These are phyloP conservation scores for Setaria italica DNA, from an alignment of 202 grass and related monocot species.

Conservation along the genomic window DNA sequence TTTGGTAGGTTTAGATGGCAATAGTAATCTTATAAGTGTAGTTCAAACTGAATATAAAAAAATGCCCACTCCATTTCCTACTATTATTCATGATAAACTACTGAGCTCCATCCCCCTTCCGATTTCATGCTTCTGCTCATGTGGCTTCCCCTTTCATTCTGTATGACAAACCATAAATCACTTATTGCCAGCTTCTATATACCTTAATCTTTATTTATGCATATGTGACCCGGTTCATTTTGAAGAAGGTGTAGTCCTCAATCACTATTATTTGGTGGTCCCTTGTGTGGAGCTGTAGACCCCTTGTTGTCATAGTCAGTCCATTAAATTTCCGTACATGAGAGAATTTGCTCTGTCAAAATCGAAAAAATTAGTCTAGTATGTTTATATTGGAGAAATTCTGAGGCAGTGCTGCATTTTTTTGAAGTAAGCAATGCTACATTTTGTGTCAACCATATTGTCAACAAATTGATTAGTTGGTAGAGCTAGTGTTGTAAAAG, in stretches of 20 bases:
- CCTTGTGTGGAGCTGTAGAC: background rate
- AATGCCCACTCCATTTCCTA: background rate
- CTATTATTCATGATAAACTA: background rate
- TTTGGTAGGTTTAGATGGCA: background rate
- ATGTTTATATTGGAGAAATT: slow-evolving; percentile 13
- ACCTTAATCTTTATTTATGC: background rate
- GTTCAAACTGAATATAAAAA: background rate
- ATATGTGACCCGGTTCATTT: background rate
- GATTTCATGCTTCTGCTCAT: background rate
- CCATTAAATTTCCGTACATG: background rate
- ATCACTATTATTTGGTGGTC: background rate
- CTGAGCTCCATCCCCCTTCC: background rate
- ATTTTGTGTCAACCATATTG: background rate
- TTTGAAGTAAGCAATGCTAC: background rate
- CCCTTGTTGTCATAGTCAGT: background rate
- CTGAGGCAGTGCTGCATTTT: background rate
- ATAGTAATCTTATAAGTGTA: background rate
- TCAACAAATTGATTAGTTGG: slow-evolving; percentile 23
- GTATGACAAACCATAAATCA: background rate
- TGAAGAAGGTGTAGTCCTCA: background rate
- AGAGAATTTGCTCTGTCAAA: background rate
- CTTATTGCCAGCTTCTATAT: background rate
- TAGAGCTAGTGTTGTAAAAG: slow-evolving; percentile 22
- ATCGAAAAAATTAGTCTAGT: background rate
- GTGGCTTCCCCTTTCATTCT: background rate